Conservation (phyloP, 1,284 basidiomycete genomes). For the Apiotrichum gamsii region DNA sequence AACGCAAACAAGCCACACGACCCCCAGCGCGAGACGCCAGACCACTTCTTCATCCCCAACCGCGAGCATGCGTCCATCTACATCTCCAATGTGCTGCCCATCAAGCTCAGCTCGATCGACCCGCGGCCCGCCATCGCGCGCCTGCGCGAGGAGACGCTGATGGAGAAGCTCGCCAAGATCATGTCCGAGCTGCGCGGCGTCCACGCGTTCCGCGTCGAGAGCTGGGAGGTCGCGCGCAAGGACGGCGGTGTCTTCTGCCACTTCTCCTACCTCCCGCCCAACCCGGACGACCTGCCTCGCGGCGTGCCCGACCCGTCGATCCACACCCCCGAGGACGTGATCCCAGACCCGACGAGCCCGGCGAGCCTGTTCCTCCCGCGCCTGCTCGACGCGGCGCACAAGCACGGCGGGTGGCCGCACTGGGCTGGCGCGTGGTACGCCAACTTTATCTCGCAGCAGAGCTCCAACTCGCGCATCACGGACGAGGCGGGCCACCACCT, state of each 20-base stretch:
- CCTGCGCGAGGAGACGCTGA: conserved; percentile 38
- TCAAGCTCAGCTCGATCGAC: conserved; percentile 41
- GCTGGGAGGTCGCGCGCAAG: conserved; percentile 42
- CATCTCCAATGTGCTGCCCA: conserved; percentile 47
- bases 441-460: conserved; percentile 3
- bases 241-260: conserved; percentile 69
- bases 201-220: conserved; percentile 42
- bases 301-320: conserved; percentile 13
- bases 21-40: too few species aligned
- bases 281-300: conserved; percentile 16
- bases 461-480: neutral
- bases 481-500: conserved; percentile 13
- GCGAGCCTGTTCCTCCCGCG: conserved; percentile 38
- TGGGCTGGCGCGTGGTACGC: conserved; percentile 45
- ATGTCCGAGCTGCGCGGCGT: conserved; percentile 24
- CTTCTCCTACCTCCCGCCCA: conserved; percentile 58
- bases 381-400: conserved; percentile 31
- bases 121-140: conserved; percentile 30
- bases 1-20: neutral
- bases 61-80: conserved; percentile 42
- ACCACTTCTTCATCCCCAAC: conserved; percentile 1
- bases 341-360: conserved; percentile 23
- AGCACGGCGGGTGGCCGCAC: conserved; percentile 41
- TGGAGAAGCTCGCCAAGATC: conserved; percentile 43
- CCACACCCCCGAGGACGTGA: conserved; percentile 20